Base-by-base conservation (phyloP, 2,329 filamentous ascomycete genomes). In the Hypocreales sp. region DNA sequence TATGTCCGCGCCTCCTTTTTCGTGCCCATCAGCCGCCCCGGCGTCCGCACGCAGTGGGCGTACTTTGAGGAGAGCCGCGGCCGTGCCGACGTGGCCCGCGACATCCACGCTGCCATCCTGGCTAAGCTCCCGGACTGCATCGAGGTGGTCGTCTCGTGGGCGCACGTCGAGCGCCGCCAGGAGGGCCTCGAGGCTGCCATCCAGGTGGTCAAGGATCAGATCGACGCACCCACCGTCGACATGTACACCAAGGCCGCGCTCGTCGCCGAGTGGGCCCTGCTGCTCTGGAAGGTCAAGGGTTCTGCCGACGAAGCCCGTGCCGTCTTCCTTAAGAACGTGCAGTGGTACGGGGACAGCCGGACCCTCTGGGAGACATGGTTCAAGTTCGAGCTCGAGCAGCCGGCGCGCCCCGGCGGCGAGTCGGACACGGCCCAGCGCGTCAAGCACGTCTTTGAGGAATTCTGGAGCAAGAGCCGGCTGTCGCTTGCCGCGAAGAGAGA, bases 341-440 rank as follows among this genome's bases (percentile, higher is more conserved):
- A 84, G 46, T 82, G 74, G 63, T 93, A 92, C 47, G 64, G 76
- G 3, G 81, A 90, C 46, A 93, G 84, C 50, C 70, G 74, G 19
- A 63, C 80, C 23, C 95, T 95, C 61, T 98, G 90, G 87, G 64
- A 74, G 40, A 80, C 72, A 44, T 95, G 84, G 62, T 67, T 95
- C 29, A 62, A 78, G 32, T 93, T 98, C 45, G 90, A 98, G 57
- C 61, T 92, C 26, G 73, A 80, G 31, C 86, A 93, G 49, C 78
- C 81, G 8, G 77, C 75, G 2, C 74, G 60, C 34, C 55, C 62
- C 2, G 67, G 73, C 26, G 61, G 66, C 3, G 80, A 87, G 44
- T 41, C 60, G 2, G 58, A 70, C 31, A 72, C 83, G 31, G 72
- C 74, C 28, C 62, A 73, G 37, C 76, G 76, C n/a, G 72, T 95